Evolutionary conservation across 139 green algal species (phyloP), one percentile per base, ranked within the genome.

Genomic region (Astrephomene gubernaculifera): DNA sequence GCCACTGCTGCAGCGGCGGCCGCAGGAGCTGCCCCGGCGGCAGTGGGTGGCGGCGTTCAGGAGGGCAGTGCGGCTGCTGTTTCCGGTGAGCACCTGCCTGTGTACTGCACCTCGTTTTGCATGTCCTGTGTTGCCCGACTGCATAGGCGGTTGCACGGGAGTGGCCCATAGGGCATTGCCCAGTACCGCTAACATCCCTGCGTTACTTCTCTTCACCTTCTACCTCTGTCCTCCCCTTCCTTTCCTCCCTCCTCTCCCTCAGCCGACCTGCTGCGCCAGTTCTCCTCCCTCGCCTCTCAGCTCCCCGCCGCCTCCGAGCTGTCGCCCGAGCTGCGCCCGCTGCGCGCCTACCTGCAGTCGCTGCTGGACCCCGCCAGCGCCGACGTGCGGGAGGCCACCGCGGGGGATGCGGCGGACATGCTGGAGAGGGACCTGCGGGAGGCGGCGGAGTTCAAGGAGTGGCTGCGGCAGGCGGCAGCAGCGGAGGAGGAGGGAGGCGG

Each of bases 361-460:
- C 75, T 85, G 43, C 79, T 85, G 25, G 43, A 24, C 2, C 41
- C 60, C 38, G 24, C 35, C 12, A 4, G 6, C 8, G 75, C 41
- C 2, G 75, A 71, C 33, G 17, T 54, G 12, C 57, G 54, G 38
- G 38, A 82, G 38, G 54, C 38, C 12, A 71, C 74, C 4, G 39
- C n/a, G 2, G 74, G 74, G 38, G 74, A 82, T 27, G 38, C 71
- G 10, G n/a, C 38, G 0, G 74, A 82, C 57, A 60, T 82, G 57
- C 53, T 82, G 9, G 36, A 52, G 0, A 54, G 74, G 9, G 76
- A 83, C 38, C 38, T 60, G 0, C 43, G 44, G 7, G 76, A 39
- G 19, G 21, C 33, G 31, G 19, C 8, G 27, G 60, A 83, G 60
- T 83, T 73, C 76, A 22, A 7, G 29, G 29, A 63, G 29, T 83